Conservation (phyloP, 2,329 filamentous ascomycete genomes). For the Pseudogymnoascus sp. region DNA sequence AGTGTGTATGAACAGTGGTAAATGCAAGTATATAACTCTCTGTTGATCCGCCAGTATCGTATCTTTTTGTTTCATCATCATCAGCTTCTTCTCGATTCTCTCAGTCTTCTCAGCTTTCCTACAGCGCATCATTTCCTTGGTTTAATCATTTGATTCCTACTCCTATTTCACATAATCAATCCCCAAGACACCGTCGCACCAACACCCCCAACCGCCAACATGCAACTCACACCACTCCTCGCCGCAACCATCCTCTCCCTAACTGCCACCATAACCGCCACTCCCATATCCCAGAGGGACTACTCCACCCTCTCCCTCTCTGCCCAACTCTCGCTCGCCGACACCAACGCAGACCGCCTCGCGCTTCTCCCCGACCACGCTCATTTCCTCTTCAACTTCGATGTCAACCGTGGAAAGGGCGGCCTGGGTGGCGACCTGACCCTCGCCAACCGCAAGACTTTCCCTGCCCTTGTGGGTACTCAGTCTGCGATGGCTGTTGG, state of each 20-base stretch:
- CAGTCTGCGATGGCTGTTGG: conserved; percentile 44
- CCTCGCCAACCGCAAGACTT: conserved; percentile 47
- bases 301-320: conserved; percentile 14
- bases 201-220: conserved; percentile 23
- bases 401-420: conserved; percentile 28
- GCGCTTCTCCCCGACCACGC: conserved; percentile 36
- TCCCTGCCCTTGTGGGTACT: conserved; percentile 48
- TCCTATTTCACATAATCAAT: not conserved
- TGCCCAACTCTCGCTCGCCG: conserved; percentile 23
- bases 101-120: not conserved
- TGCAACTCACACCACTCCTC: conserved; percentile 31
- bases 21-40: not conserved
- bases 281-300: conserved; percentile 20
- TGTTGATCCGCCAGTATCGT: not conserved
- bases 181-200: not conserved
- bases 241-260: conserved; percentile 35
- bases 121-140: conserved; percentile 7
- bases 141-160: conserved; percentile 4
- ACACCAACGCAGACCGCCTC: conserved; percentile 37
- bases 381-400: conserved; percentile 45
- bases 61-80: not conserved
- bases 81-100: not conserved
- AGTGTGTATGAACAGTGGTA: not conserved
- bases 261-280: conserved; percentile 27
- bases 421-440: conserved; percentile 43